A percentile compares a stretch with the other conserved stretches of the same genome.
Evolutionary conservation across 257 asterid species (phyloP).

Genomic region (Cynanchum wilfordii): DNA sequence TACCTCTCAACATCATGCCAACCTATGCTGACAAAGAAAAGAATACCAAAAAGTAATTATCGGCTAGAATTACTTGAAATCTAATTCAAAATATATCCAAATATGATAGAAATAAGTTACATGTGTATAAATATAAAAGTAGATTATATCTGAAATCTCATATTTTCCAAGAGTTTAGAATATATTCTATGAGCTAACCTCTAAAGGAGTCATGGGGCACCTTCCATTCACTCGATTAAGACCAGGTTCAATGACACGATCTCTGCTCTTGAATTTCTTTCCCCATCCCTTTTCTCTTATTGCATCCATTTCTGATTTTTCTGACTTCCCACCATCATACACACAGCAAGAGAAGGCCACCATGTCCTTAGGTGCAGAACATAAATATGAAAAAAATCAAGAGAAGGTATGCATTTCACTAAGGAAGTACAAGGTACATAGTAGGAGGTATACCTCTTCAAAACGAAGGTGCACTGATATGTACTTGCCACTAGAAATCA

Average conservation of each 20-base stretch:
- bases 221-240: conserved; percentile 68
- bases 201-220: conserved; percentile 93
- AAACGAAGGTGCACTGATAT: conserved; percentile 80
- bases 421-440: not conserved
- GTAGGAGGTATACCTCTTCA: conserved; percentile 51
- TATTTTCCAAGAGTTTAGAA: not conserved
- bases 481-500: conserved; percentile 53
- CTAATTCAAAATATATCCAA: not conserved
- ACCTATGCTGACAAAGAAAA: conserved; percentile 88
- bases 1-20: conserved; percentile 93
- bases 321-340: conserved; percentile 64
- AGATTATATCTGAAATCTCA: not conserved
- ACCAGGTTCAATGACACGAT: conserved; percentile 49
- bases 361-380: conserved; percentile 56
- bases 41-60: conserved; percentile 29
- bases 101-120: not conserved
- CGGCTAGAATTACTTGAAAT: not conserved
- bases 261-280: conserved; percentile 49
- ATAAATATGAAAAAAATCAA: not conserved
- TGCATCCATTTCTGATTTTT: conserved; percentile 61
- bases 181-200: conserved; percentile 47
- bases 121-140: not conserved
- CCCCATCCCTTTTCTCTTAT: conserved; percentile 75
- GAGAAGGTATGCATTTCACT: not conserved
- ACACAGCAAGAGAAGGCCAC: conserved; percentile 87